Base-by-base conservation (phyloP, 371 early-diverging fungal genomes). In the Rhizomucor pusillus region DNA sequence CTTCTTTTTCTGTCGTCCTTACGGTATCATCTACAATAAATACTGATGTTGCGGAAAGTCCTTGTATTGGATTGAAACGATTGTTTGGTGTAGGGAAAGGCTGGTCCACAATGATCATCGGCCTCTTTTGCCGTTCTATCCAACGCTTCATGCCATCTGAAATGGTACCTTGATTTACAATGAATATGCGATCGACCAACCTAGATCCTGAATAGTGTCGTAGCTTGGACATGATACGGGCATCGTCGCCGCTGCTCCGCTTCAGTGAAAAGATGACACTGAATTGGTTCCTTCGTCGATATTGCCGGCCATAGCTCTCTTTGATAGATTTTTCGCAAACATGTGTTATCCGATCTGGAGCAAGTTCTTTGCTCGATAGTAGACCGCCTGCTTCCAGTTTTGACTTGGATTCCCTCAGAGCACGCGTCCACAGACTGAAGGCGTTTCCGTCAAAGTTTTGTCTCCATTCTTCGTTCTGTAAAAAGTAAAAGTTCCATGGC, bases 401-500 rank as follows among this genome's bases (percentile, higher is more conserved):
- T 29, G 29, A 3, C 7, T 29, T 29, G 29, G 29, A 29, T 29
- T 29, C 41, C 12, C 41, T 3, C 3, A 52, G 41, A 11, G 49
- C 40, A 3, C 62, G 49, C 14, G 59, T 59, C 64, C 67, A 71
- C 33, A 57, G n/a, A 11, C 64, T 59, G 46, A 71, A 71, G 10
- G 67, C 19, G 22, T 59, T 56, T 5, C 62, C 57, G 43, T 71
- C 71, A 34, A 64, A 71, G 25, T 71, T 71, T 18, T 71, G 62
- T 47, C 58, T 45, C 67, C 71, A 71, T 45, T 64, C 65, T n/a
- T 50, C 49, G 29, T 71, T 56, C 18, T 67, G 60, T 13, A 57
- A 47, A 44, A 65, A 67, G 50, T 65, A 52, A 22, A 67, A 67
- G 29, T 66, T 64, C 71, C 71, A 67, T 18, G 71, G 71, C 44